Evolutionary conservation across 2,329 filamentous ascomycete genomes (phyloP).

Genomic region (Aspergillus proliferans): DNA sequence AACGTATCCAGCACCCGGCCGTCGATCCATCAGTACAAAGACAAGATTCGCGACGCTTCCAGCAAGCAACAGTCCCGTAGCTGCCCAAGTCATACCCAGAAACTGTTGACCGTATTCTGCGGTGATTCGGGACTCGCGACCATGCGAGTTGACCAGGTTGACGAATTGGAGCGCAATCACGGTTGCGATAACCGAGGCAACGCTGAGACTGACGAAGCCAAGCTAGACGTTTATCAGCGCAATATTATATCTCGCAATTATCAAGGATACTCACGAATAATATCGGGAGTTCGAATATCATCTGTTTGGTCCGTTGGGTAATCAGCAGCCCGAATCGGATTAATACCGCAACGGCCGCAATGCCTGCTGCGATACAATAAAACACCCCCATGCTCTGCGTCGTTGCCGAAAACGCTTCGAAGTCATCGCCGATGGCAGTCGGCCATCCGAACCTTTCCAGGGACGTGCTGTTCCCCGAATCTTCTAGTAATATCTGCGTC

Average conservation of each 20-base stretch:
- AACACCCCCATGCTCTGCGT: slow-evolving; percentile 52
- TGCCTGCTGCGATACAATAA: slow-evolving; percentile 53
- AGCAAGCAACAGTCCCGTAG: slow-evolving; percentile 34
- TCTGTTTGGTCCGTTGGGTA: slow-evolving; percentile 39
- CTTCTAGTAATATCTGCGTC: slow-evolving; percentile 42
- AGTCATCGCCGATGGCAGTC: slow-evolving; percentile 47
- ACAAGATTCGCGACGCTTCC: slow-evolving; percentile 26
- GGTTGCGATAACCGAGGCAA: slow-evolving; percentile 67
- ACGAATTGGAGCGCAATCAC: slow-evolving; percentile 53
- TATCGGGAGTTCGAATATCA: slow-evolving; percentile 46
- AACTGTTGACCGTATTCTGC: slow-evolving; percentile 50
- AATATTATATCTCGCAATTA: not conserved
- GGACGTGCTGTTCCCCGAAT: slow-evolving; percentile 45
- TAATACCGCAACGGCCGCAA: slow-evolving; percentile 48
- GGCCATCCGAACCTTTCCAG: slow-evolving; percentile 53
- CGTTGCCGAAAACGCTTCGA: slow-evolving; percentile 46
- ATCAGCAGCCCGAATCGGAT: slow-evolving; percentile 42
- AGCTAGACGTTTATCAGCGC: slow-evolving; percentile 26
- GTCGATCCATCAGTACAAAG: slow-evolving; percentile 18
- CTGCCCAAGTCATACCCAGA: slow-evolving; percentile 55
- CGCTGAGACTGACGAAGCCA: slow-evolving; percentile 57
- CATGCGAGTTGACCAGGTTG: slow-evolving; percentile 49
- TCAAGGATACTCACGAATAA: slow-evolving; percentile 31
- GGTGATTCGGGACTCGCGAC: slow-evolving; percentile 44
- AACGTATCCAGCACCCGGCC: slow-evolving; percentile 4